These are phyloP conservation scores for Trichoderma hamatum DNA, from an alignment of 2,329 filamentous ascomycete genomes.

Conservation along the genomic window DNA sequence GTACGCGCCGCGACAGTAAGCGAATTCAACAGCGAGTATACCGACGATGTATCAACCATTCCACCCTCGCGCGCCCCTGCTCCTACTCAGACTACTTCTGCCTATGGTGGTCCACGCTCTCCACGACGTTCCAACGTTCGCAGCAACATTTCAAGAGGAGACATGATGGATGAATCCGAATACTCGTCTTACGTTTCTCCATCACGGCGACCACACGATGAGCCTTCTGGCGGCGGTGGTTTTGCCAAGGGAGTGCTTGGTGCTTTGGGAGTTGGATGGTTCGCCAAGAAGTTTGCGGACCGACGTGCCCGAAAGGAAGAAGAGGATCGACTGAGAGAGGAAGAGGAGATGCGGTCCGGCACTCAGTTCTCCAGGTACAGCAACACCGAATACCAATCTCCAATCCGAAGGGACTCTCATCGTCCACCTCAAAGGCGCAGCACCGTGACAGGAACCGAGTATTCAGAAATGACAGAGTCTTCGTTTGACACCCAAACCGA, in stretches of 20 bases:
- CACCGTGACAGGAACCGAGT: constrained; percentile 37
- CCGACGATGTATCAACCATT: constrained; percentile 47
- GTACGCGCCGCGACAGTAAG: constrained; percentile 47
- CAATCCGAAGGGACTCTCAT: constrained; percentile 45
- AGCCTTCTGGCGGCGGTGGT: constrained; percentile 49
- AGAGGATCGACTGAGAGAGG: constrained; percentile 49
- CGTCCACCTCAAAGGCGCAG: constrained; percentile 37
- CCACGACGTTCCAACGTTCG: constrained; percentile 52
- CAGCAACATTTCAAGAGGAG: constrained; percentile 40
- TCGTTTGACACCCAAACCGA: constrained; percentile 38
- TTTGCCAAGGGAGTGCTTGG: constrained; percentile 62
- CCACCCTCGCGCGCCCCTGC: constrained; percentile 52
- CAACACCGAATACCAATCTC: constrained; percentile 64
- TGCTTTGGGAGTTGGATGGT: constrained; percentile 68
- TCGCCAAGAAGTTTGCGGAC: constrained; percentile 67
- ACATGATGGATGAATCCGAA: constrained; percentile 56
- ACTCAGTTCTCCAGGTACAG: constrained; percentile 67
- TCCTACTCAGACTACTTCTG: constrained; percentile 51
- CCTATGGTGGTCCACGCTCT: constrained; percentile 48
- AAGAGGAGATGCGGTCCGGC: constrained; percentile 62
- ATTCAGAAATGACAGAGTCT: constrained; percentile 44
- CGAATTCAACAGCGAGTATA: constrained; percentile 57
- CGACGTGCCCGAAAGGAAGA: constrained; percentile 53
- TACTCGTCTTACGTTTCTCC: constrained; percentile 65
- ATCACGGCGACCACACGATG: constrained; percentile 55